Base-by-base conservation (phyloP, 176 grass and related monocot genomes). In the Aegilops speltoides region DNA sequence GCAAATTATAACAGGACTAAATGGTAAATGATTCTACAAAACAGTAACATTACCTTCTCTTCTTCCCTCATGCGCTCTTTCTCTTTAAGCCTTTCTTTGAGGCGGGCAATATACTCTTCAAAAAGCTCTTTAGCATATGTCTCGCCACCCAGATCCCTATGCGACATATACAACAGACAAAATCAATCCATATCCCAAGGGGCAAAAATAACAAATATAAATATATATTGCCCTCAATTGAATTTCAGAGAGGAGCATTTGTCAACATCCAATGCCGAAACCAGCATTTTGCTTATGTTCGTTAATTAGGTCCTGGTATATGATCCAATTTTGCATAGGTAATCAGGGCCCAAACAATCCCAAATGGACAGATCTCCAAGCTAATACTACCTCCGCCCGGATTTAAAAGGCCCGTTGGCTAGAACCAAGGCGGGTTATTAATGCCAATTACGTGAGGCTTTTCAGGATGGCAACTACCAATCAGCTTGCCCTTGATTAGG, bases 41-140 rank as follows among this genome's bases (percentile, higher is more conserved):
- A 79, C 3, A 46, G 23, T 68, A 34, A 12, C 45, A 56, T 80
- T 89, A 98, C 96, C 87, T 96, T 99, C 69, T 99, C 97, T 80
- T 99, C 97, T 85, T 99, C 94, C 80, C 94, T 94, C 82, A 92
- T 81, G 20, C 90, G 97, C 24, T 94, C 97, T 82, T 94, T 99
- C 87, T 99, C 80, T 82, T 70, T 99, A 61, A 94, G 79, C 82
- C 95, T 93, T 82, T 94, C 94, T 88, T 99, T 93, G 75, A 99
- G 87, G 80, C 91, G 94, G 72, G 85, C 78, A 50, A 99, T 79
- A 62, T 91, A 93, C 31, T 94, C 92, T 73, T 99, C 89, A 82
- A 99, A 99, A 93, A 94, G 80, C 87, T 96, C 94, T 94, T 63
- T 93, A 36, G 80, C 80, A 82, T 82, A 70, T 69, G 45, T 24